phyloP scores from a whole-genome alignment of 192 early-diverging fungal genomes.

The Linnemannia zychae region DNA sequence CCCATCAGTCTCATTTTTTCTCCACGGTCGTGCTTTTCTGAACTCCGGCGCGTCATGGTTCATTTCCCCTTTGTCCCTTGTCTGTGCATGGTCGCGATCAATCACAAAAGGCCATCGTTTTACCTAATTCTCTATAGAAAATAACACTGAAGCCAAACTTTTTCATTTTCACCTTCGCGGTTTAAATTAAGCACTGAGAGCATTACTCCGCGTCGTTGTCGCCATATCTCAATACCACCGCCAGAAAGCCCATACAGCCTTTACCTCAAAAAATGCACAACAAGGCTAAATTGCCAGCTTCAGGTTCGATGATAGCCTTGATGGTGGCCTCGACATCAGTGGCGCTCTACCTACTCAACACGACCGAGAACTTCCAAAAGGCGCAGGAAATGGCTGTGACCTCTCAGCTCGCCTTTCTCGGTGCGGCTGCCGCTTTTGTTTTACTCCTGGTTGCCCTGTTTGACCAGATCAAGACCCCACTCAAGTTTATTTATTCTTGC shows the following conservation, averaged over 20 bases:
- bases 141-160: neutral
- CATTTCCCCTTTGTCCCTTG: neutral
- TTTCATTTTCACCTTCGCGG: neutral
- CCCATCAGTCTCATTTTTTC: neutral
- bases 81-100: neutral
- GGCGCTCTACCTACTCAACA: constrained; percentile 46
- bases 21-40: neutral
- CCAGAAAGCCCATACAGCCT: neutral
- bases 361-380: constrained; percentile 49
- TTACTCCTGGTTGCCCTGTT: constrained; percentile 47
- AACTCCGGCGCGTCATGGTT: neutral
- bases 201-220: neutral
- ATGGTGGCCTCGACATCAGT: constrained; percentile 45
- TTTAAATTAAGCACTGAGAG: neutral
- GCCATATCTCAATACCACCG: neutral
- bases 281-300: constrained; percentile 4
- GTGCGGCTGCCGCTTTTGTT: constrained; percentile 34
- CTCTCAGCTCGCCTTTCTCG: constrained; percentile 43
- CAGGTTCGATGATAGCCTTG: constrained; percentile 30
- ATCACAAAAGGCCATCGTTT: neutral
- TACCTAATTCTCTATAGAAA: neutral
- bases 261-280: constrained; percentile 22
- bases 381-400: constrained; percentile 52
- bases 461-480: constrained; percentile 57
- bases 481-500: constrained; percentile 78